A percentile compares a stretch with the other conserved stretches of the same genome.
Evolutionary conservation across 2,329 filamentous ascomycete species (phyloP).

Genomic region (Talaromyces marneffei): DNA sequence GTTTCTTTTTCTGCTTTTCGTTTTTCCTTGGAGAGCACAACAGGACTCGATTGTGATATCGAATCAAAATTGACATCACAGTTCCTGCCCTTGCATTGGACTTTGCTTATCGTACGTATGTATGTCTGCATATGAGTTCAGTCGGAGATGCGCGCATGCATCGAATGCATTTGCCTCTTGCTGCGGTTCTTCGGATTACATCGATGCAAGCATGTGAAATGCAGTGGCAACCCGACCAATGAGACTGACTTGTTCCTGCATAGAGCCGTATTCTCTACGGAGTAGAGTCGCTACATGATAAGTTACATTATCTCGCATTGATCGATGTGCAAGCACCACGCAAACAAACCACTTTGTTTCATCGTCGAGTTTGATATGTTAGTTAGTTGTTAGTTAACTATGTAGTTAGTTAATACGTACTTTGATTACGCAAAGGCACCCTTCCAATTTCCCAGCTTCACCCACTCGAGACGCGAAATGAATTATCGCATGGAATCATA

Average conservation of each 20-base stretch:
- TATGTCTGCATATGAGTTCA: not conserved
- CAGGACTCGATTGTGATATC: not conserved
- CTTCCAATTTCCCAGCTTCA: too few species aligned
- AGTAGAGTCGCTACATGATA: too few species aligned
- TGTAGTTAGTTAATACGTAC: too few species aligned
- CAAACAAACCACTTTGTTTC: not conserved
- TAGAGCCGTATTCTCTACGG: too few species aligned
- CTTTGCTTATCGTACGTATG: not conserved
- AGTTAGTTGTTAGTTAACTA: too few species aligned
- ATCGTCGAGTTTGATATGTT: not conserved
- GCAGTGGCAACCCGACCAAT: not conserved
- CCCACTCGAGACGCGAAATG: too few species aligned
- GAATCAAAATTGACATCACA: not conserved
- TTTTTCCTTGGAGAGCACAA: not conserved
- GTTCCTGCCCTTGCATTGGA: slow-evolving; percentile 1
- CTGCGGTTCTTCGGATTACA: not conserved
- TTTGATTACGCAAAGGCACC: not conserved
- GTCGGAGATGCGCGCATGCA: not conserved
- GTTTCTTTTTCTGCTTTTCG: not conserved
- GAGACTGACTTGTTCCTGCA: slow-evolving; percentile 1
- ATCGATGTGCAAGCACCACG: not conserved
- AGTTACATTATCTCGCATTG: not conserved
- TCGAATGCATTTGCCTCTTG: not conserved
- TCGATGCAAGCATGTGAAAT: not conserved
- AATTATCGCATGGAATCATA: too few species aligned